Conservation (phyloP, 2,329 filamentous ascomycete species). For the Fonsecaea multimorphosa region DNA sequence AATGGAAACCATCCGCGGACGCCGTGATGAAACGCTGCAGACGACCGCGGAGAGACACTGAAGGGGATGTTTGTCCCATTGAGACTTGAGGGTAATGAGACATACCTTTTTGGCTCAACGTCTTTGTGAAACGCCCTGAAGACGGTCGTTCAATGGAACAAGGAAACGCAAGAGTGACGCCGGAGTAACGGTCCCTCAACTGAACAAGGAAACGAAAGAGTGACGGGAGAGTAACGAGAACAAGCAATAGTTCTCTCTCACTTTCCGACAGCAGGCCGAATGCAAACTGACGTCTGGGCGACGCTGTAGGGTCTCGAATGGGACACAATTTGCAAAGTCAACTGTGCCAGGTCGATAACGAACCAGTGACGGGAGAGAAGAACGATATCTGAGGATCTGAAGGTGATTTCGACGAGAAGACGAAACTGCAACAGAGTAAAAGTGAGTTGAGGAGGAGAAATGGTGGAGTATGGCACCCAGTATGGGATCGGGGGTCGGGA, state of each 20-base stretch:
- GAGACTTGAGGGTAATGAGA: not conserved
- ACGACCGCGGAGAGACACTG: not conserved
- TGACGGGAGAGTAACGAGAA: conserved; percentile 16
- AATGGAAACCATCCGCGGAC: not conserved
- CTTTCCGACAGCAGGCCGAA: conserved; percentile 7
- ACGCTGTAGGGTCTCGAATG: conserved; percentile 5
- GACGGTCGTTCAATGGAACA: too few relatives aligned
- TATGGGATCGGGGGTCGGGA: not conserved
- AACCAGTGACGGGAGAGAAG: not conserved
- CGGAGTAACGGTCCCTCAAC: not conserved
- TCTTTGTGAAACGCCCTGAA: not conserved
- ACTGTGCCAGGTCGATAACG: conserved; percentile 4
- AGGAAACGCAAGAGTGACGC: too few relatives aligned
- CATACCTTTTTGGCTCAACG: not conserved
- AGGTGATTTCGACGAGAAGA: not conserved
- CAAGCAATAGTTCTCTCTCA: conserved; percentile 8
- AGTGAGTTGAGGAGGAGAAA: not conserved
- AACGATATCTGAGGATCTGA: not conserved
- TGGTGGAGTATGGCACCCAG: not conserved
- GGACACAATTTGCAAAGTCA: not conserved
- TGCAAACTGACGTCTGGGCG: conserved; percentile 10
- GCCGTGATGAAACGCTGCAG: not conserved
- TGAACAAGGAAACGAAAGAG: conserved; percentile 1
- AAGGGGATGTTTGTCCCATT: not conserved
- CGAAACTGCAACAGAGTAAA: not conserved